Base-by-base conservation (phyloP, 163 green algal genomes). In the Scenedesmus sp. region DNA sequence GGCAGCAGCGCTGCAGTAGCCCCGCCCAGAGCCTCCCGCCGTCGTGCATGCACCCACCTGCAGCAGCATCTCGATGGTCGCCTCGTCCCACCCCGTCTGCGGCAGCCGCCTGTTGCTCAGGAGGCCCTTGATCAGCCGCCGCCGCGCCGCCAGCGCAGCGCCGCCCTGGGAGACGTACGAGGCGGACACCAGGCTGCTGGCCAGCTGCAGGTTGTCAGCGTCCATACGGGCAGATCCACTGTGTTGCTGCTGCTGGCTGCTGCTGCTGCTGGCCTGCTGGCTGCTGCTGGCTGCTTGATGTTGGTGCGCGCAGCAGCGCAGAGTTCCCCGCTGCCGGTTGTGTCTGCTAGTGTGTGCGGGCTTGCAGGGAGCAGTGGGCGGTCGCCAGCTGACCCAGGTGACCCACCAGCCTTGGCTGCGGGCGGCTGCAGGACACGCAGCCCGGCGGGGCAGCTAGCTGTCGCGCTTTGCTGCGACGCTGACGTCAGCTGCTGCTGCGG, bases 41-140 rank as follows among this genome's bases (percentile, higher is more conserved):
- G 97, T n/a, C n/a, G n/a, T n/a, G n/a, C n/a, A n/a, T n/a, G n/a
- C n/a, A n/a, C 49, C 26, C 85, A 97, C 97, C 94, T 97, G 93
- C 20, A 99, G 68, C 37, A 99, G 91, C 81, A 97, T 89, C 87
- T 99, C 94, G 30, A 99, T 98, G 26, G 95, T 97, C 13, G 93
- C 92, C 51, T 99, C 97, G 46, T 99, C 97, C 97, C 97, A 99
- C 13, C 97, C 97, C n/a, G 89, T 30, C 42, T 91, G n/a, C 1
- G 98, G 98, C 85, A 99, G 91, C 59, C 93, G 40, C 91, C 92
- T 88, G 86, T 97, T 93, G 30, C 94, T 97, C 18, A 99, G 95
- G 86, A 99, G 90, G 15, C 88, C 91, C 90, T 98, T 99, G 85
- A 99, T 85, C 72, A 95, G 86, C 35, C 81, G 78, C 33, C 91